A percentile compares a stretch with the other conserved stretches of the same genome.
phyloP scores from a whole-genome alignment of 495 filamentous ascomycete genomes.

The Daldinia concentrica region DNA sequence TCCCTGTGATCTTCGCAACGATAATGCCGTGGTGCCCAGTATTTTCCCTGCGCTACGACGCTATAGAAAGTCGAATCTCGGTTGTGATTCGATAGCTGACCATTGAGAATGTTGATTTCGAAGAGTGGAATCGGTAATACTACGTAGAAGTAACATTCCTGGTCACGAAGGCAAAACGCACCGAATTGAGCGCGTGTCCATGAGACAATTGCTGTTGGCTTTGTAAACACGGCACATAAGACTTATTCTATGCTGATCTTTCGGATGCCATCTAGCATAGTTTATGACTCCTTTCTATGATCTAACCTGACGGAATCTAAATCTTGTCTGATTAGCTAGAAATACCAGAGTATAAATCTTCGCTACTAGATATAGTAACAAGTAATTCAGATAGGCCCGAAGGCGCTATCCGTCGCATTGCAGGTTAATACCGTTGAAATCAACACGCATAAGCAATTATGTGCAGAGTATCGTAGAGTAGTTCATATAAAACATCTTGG shows the following conservation, averaged over 20 bases:
- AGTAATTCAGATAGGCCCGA: constrained; percentile 18
- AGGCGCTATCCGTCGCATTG: constrained; percentile 7
- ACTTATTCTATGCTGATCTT: background rate
- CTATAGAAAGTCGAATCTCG: constrained; percentile 25
- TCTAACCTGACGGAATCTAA: background rate
- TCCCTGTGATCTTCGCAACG: constrained; percentile 33
- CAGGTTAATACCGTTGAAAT: constrained; percentile 36
- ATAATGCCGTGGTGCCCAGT: constrained; percentile 13
- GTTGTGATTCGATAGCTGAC: constrained; percentile 28
- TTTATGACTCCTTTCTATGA: background rate
- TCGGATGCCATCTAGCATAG: background rate
- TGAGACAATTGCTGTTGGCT: background rate
- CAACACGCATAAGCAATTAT: constrained; percentile 4
- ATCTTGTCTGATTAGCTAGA: background rate
- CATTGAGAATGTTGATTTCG: background rate
- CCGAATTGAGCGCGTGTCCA: constrained; percentile 4
- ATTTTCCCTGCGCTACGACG: background rate
- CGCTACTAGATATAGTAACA: constrained; percentile 3
- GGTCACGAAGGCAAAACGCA: background rate
- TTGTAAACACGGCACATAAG: constrained; percentile 12
- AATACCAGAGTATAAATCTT: background rate
- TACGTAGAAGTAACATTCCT: constrained; percentile 2
- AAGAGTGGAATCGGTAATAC: constrained; percentile 4
- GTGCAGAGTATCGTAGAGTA: constrained; percentile 5
- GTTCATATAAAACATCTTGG: constrained; percentile 33